Evolutionary conservation across 305 asterid species (phyloP), one percentile per base, ranked within the genome.

Genomic region (Fraxinus sp.): DNA sequence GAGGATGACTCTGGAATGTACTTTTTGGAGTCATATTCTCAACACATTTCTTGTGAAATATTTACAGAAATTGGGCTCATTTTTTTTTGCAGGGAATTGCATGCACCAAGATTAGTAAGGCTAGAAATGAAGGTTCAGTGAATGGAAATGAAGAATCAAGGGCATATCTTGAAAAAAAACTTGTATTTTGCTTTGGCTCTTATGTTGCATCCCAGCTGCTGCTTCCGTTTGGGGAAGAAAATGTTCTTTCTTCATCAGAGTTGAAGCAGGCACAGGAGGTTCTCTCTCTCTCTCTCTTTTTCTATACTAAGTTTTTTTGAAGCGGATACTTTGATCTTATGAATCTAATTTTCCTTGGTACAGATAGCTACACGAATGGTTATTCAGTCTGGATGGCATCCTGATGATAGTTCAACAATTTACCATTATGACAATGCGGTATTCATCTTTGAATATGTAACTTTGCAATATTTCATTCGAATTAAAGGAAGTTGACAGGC

Each of bases 361-460:
- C 94, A 96, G 99, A 94, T 96, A 88, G 97, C 99, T 57, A 96
- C 98, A 49, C 81, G 92, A 89, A 96, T 96, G 99, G 98, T 96
- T 86, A 86, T 93, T 84, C 98, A 94, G 80, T 96, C 86, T 87
- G 99, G 98, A 26, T 96, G 99, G 99, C 97, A 5, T 18, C 97
- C 95, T 33, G 98, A 94, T 85, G 96, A 92, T 79, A 93, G 95
- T 84, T 95, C 97, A 52, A 89, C 91, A 75, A 87, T 96, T 86
- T 96, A 96, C 89, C 97, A 91, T 88, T 92, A 94, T 77, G 90
- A 98, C 85, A 91, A 93, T 83, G 93, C 97, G 93, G 98, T 96
- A 94, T 64, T 78, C 70, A 79, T 87, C 81, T 85, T 80, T 71
- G 7, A 73, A 62, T 82, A 59, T 84, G 64, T 14, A 10, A 41